These are phyloP conservation scores for Penicillium lagena DNA, from an alignment of 495 filamentous ascomycete genomes.

Conservation along the genomic window DNA sequence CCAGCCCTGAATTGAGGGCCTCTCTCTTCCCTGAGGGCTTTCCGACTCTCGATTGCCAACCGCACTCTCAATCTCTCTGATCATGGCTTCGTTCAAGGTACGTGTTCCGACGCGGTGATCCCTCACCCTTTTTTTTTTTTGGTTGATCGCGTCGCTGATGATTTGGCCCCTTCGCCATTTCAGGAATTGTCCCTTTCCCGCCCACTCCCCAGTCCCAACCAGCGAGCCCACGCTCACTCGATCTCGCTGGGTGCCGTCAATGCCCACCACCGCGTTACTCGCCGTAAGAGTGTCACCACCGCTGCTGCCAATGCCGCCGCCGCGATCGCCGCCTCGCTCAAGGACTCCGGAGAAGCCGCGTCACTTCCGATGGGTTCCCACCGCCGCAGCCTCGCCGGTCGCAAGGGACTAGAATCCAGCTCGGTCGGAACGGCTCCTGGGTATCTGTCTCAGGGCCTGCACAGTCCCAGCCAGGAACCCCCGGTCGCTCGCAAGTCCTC, in stretches of 20 bases:
- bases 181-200: constrained; percentile 44
- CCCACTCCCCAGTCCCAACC: constrained; percentile 41
- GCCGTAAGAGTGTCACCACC: constrained; percentile 88
- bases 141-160: constrained; percentile 7
- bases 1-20: constrained; percentile 22
- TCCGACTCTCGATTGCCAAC: constrained; percentile 29
- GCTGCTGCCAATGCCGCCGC: constrained; percentile 69
- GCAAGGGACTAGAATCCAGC: constrained; percentile 40
- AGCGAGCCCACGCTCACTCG: constrained; percentile 77
- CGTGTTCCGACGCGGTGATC: not conserved
- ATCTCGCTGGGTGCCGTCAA: constrained; percentile 74
- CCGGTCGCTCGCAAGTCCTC: constrained; percentile 45
- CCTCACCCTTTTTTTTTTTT: not conserved
- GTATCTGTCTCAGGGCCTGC: constrained; percentile 40
- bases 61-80: constrained; percentile 18
- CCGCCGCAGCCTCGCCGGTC: constrained; percentile 40
- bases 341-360: constrained; percentile 46
- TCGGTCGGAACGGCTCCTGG: constrained; percentile 31
- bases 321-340: constrained; percentile 66
- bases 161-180: constrained; percentile 7
- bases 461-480: constrained; percentile 47
- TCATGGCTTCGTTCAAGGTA: constrained; percentile 46
- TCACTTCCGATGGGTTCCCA: constrained; percentile 32
- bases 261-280: constrained; percentile 75
- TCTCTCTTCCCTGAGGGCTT: constrained; percentile 18